Evolutionary conservation across 2,329 filamentous ascomycete genomes (phyloP).

Genomic region (Domatiomyces catenatus): DNA sequence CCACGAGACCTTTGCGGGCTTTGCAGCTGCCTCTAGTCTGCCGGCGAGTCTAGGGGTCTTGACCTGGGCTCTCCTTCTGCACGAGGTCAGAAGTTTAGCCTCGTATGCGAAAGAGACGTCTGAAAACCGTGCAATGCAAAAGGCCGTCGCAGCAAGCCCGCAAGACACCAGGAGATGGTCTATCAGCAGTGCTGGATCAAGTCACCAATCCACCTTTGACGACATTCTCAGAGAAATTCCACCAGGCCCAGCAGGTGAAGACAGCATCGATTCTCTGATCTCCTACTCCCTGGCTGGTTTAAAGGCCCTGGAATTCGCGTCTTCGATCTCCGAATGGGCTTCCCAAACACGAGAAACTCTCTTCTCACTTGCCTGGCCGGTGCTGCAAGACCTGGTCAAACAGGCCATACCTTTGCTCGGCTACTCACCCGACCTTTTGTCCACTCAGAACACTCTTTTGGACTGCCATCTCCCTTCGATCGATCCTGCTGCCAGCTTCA

Average conservation of each 20-base stretch:
- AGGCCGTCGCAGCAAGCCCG: slow-evolving; percentile 19
- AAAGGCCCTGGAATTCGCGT: not conserved
- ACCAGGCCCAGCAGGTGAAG: not conserved
- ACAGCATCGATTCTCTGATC: slow-evolving; percentile 1
- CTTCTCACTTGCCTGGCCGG: slow-evolving; percentile 2
- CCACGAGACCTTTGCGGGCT: slow-evolving; percentile 52
- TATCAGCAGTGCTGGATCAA: slow-evolving; percentile 15
- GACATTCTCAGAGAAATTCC: slow-evolving; percentile 23
- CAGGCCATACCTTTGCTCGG: slow-evolving; percentile 50
- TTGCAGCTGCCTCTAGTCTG: slow-evolving; percentile 40
- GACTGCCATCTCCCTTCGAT: slow-evolving; percentile 17
- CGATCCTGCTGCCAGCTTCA: slow-evolving; percentile 30
- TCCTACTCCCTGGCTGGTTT: not conserved
- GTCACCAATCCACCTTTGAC: slow-evolving; percentile 31
- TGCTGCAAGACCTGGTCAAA: slow-evolving; percentile 55
- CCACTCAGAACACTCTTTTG: slow-evolving; percentile 50
- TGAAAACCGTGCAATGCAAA: slow-evolving; percentile 28
- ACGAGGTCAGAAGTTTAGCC: slow-evolving; percentile 51
- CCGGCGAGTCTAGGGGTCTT: slow-evolving; percentile 61
- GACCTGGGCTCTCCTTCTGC: slow-evolving; percentile 64
- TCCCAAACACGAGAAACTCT: not conserved
- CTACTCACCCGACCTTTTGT: slow-evolving; percentile 58
- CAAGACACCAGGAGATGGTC: slow-evolving; percentile 15
- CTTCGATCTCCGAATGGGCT: not conserved
- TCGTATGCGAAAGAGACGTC: slow-evolving; percentile 43